Conservation (phyloP, 106 monocot genomes). For the Dendrobium officinale region DNA sequence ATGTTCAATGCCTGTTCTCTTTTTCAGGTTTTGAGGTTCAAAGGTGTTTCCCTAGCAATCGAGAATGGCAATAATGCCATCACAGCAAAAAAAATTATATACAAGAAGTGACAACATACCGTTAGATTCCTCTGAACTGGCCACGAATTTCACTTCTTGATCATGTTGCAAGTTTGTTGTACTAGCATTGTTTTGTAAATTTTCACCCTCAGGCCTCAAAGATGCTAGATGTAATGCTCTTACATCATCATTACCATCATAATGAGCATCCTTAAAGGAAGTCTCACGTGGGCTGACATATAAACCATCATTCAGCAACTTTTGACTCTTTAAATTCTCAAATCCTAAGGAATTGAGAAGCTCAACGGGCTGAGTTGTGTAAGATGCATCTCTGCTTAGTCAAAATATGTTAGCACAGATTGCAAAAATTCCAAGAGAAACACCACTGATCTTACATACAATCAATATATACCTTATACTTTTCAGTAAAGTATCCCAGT, state of each 20-base stretch:
- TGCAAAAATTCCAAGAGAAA: constrained; percentile 2
- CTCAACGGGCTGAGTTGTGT: constrained; percentile 94
- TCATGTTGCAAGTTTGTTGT: constrained; percentile 16
- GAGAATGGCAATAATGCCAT: neutral
- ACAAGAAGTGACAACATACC: constrained; percentile 32
- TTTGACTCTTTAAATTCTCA: constrained; percentile 42
- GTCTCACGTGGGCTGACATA: constrained; percentile 19
- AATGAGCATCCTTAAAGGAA: constrained; percentile 24
- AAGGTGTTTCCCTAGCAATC: neutral
- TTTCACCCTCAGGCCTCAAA: constrained; percentile 22
- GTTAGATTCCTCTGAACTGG: constrained; percentile 48
- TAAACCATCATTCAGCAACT: constrained; percentile 13
- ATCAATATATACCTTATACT: constrained; percentile 59
- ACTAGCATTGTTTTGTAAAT: constrained; percentile 15
- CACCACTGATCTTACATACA: neutral
- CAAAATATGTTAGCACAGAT: constrained; percentile 6
- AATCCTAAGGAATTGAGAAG: constrained; percentile 88
- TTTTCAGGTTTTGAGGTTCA: neutral
- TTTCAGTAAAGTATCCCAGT: constrained; percentile 94
- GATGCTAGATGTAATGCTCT: constrained; percentile 10
- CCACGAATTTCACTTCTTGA: constrained; percentile 21
- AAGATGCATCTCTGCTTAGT: constrained; percentile 81
- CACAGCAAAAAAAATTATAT: neutral
- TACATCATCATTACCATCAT: constrained; percentile 22
- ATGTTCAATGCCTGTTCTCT: neutral